Percentiles rank a stretch among this genome's conserved stretches.
These are phyloP conservation scores for Solanum acaule DNA, from an alignment of 257 asterid species.

Conservation along the genomic window DNA sequence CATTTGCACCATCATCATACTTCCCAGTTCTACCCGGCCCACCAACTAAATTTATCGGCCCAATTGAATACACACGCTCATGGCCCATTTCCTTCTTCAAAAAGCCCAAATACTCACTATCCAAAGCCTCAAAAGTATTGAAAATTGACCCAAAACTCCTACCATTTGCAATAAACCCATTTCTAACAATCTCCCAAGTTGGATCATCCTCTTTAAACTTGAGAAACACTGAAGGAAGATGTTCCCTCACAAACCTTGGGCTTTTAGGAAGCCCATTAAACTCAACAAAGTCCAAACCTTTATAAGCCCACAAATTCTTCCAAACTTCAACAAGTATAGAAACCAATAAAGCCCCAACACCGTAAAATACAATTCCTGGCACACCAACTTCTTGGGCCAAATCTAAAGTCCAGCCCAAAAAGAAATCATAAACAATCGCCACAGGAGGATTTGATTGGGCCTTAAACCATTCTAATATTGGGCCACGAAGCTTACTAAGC, in stretches of 20 bases:
- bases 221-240: conserved; percentile 39
- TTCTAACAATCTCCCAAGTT: conserved; percentile 10
- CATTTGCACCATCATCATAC: background rate
- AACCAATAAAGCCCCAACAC: conserved; percentile 17
- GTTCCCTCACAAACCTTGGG: conserved; percentile 34
- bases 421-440: conserved; percentile 56
- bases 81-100: conserved; percentile 28
- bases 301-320: conserved; percentile 13
- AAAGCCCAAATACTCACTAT: conserved; percentile 31
- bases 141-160: conserved; percentile 46
- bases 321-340: conserved; percentile 16
- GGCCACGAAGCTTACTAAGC: conserved; percentile 29
- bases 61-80: conserved; percentile 32
- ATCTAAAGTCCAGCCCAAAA: conserved; percentile 64
- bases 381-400: conserved; percentile 36
- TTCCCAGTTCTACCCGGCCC: conserved; percentile 11
- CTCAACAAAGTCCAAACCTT: background rate
- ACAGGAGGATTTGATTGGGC: conserved; percentile 46
- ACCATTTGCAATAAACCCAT: conserved; percentile 29
- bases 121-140: conserved; percentile 45
- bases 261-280: conserved; percentile 38
- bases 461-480: conserved; percentile 42
- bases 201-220: conserved; percentile 25
- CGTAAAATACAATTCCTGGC: conserved; percentile 42
- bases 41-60: conserved; percentile 38